Conservation (phyloP, 2,329 filamentous ascomycete genomes). For the Aspergillus chevalieri region DNA sequence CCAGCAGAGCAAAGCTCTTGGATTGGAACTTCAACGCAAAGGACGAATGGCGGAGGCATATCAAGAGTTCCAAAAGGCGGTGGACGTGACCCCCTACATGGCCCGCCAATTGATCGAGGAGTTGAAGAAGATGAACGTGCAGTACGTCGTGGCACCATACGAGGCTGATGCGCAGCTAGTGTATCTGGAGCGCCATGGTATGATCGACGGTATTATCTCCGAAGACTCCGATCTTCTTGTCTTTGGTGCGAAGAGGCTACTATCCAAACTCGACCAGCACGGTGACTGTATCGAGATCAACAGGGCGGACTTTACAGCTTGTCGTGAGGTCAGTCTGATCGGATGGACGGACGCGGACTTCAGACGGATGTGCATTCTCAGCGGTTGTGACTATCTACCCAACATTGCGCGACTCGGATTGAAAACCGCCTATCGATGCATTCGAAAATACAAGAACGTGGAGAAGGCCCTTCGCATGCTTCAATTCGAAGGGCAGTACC, state of each 20-base stretch:
- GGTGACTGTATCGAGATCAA: slow-evolving; percentile 91
- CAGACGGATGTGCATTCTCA: slow-evolving; percentile 89
- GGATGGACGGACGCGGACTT: slow-evolving; percentile 93
- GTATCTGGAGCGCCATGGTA: slow-evolving; percentile 79
- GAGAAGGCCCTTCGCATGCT: slow-evolving; percentile 76
- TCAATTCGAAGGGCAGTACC: slow-evolving; percentile 81
- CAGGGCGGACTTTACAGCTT: slow-evolving; percentile 79
- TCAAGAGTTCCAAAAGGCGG: slow-evolving; percentile 83
- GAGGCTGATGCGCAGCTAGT: slow-evolving; percentile 96
- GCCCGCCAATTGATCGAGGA: slow-evolving; percentile 86
- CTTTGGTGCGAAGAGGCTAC: slow-evolving; percentile 81
- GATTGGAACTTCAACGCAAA: slow-evolving; percentile 71
- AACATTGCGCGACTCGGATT: slow-evolving; percentile 80
- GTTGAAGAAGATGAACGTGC: slow-evolving; percentile 69
- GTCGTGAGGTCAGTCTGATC: slow-evolving; percentile 78
- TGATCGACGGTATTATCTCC: slow-evolving; percentile 82
- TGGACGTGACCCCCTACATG: slow-evolving; percentile 96
- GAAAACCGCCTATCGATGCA: slow-evolving; percentile 85
- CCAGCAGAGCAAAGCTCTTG: slow-evolving; percentile 67
- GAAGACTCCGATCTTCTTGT: slow-evolving; percentile 96
- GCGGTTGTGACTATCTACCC: slow-evolving; percentile 91
- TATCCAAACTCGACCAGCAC: slow-evolving; percentile 92
- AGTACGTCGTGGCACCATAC: slow-evolving; percentile 92
- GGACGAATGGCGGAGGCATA: slow-evolving; percentile 77
- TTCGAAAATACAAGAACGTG: slow-evolving; percentile 82